Evolutionary conservation across 2,329 filamentous ascomycete species (phyloP).

Genomic region (Metarhizium guizhouense): DNA sequence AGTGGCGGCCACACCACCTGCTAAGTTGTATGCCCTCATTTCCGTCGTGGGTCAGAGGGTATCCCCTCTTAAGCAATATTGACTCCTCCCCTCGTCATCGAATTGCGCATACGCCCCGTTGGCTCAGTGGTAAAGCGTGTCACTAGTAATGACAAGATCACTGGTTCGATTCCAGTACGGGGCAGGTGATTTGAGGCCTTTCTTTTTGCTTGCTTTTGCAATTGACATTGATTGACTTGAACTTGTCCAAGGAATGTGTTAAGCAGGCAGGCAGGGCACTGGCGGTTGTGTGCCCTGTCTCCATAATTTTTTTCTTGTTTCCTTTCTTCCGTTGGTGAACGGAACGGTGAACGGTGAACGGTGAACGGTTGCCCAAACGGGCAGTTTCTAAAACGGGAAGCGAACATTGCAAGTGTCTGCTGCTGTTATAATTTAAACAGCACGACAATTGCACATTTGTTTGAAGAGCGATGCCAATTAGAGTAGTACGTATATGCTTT

Average conservation of each 20-base stretch:
- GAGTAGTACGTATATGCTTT: neutral
- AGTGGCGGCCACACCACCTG: neutral
- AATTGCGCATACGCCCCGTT: conserved; percentile 15
- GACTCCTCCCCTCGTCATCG: rapidly evolving
- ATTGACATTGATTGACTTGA: neutral
- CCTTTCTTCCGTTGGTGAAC: no score
- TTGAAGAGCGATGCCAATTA: neutral
- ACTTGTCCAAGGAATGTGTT: neutral
- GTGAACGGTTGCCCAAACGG: no score
- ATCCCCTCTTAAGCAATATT: conserved; percentile 4
- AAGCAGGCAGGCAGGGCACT: neutral
- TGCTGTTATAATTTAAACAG: neutral
- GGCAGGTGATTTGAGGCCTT: conserved; percentile 9
- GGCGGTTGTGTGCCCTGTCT: neutral
- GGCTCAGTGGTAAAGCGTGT: conserved; percentile 28
- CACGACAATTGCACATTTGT: neutral
- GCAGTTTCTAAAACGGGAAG: neutral
- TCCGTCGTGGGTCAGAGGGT: neutral
- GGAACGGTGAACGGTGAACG: no score
- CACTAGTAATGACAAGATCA: conserved; percentile 29
- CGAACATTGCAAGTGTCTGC: neutral
- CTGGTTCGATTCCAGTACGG: conserved; percentile 26
- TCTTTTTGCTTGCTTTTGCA: neutral
- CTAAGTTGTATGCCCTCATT: neutral
- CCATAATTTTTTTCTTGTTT: neutral